Percentiles rank a stretch among this genome's conserved stretches.
These are phyloP conservation scores for Allium sativum DNA, from an alignment of 106 monocot species.

Conservation along the genomic window DNA sequence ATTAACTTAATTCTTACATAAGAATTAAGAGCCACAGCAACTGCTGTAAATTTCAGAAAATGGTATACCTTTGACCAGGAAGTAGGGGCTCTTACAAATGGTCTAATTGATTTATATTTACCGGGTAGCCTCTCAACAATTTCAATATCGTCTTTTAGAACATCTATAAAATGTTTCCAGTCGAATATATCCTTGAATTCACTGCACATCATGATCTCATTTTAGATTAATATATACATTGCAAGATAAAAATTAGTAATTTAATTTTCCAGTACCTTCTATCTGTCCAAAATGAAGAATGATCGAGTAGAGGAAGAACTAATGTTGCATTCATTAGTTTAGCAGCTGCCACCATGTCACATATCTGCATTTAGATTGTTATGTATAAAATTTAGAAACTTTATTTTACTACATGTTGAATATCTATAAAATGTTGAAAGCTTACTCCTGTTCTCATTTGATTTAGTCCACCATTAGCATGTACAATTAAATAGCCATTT, in stretches of 20 bases:
- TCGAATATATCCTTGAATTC: slow-evolving; percentile 69
- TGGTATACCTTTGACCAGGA: slow-evolving; percentile 62
- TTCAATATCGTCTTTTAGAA: slow-evolving; percentile 40
- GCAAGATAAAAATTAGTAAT: neutral
- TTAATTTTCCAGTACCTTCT: slow-evolving; percentile 24
- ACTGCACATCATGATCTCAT: slow-evolving; percentile 17
- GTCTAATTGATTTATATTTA: slow-evolving; percentile 12
- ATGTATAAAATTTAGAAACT: neutral
- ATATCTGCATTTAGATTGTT: slow-evolving; percentile 14
- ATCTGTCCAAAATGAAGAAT: slow-evolving; percentile 63
- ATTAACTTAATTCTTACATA: neutral
- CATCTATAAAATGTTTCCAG: slow-evolving; percentile 43
- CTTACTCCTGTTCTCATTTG: slow-evolving; percentile 88
- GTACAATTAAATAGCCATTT: slow-evolving; percentile 49
- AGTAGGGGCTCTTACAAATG: slow-evolving; percentile 25
- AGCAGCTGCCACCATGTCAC: slow-evolving; percentile 33
- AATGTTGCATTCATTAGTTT: slow-evolving; percentile 61
- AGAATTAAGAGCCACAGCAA: neutral
- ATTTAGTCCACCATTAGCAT: slow-evolving; percentile 88
- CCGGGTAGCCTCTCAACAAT: slow-evolving; percentile 51
- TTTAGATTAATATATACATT: neutral
- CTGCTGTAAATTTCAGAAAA: neutral
- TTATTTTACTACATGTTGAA: neutral
- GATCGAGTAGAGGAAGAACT: slow-evolving; percentile 50
- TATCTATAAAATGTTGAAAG: slow-evolving; percentile 1